phyloP scores from a whole-genome alignment of 106 monocot species.

The Dendrobium nobile region DNA sequence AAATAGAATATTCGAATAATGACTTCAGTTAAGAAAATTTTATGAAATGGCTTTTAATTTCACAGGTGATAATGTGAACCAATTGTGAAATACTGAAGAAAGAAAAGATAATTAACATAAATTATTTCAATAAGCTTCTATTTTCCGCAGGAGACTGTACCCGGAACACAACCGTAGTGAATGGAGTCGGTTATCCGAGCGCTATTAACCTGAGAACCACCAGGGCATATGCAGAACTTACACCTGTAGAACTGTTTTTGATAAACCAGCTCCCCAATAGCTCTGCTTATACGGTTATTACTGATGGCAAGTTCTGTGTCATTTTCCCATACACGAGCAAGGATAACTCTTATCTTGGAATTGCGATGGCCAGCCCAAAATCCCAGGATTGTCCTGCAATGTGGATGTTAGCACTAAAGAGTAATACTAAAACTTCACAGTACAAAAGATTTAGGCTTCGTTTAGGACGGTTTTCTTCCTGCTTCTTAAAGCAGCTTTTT shows the following conservation, averaged over 20 bases:
- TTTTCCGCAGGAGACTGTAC: slow-evolving; percentile 22
- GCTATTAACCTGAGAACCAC: slow-evolving; percentile 98
- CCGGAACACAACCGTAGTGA: slow-evolving; percentile 95
- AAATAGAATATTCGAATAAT: not conserved
- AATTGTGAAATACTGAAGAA: not conserved
- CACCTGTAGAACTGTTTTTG: slow-evolving; percentile 82
- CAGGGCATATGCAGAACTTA: slow-evolving; percentile 97
- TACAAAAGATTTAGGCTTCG: not conserved
- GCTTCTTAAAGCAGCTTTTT: too few relatives aligned
- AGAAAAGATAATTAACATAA: not conserved
- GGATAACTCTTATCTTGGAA: slow-evolving; percentile 94
- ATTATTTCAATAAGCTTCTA: not conserved
- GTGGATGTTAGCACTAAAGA: not conserved
- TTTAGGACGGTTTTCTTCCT: too few relatives aligned
- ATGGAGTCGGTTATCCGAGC: slow-evolving; percentile 91
- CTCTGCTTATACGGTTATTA: slow-evolving; percentile 89
- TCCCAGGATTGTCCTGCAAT: slow-evolving; percentile 77
- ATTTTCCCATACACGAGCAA: slow-evolving; percentile 92
- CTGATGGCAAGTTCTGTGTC: slow-evolving; percentile 96
- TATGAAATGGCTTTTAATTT: not conserved
- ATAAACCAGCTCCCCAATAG: slow-evolving; percentile 78
- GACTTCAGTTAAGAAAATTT: not conserved
- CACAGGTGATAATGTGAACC: not conserved
- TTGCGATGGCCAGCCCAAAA: slow-evolving; percentile 99
- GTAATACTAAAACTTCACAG: not conserved